These are phyloP conservation scores for Fusarium protoensiforme DNA, from an alignment of 2,329 filamentous ascomycete species.

Conservation along the genomic window DNA sequence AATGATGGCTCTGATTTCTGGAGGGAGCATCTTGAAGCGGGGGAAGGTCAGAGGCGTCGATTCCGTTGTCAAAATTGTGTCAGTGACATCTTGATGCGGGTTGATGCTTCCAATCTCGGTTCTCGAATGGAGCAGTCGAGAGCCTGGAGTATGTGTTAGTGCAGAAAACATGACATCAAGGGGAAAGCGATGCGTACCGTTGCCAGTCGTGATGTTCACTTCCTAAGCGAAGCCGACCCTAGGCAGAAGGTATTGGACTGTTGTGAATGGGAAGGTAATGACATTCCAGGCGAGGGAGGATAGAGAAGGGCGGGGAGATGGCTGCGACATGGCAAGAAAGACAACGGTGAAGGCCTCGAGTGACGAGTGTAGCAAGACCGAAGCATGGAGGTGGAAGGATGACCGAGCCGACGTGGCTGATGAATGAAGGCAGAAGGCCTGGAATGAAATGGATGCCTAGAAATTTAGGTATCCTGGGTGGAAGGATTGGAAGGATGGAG, in stretches of 20 bases:
- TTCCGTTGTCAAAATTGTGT: background rate
- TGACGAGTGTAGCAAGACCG: background rate
- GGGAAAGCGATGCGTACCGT: background rate
- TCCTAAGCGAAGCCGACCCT: background rate
- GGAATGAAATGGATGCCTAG: background rate
- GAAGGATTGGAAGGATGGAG: background rate
- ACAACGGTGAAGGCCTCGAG: background rate
- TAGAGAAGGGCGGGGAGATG: background rate
- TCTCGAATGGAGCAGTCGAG: background rate
- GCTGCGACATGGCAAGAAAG: background rate
- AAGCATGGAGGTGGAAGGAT: background rate
- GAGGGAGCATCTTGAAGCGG: conserved; percentile 4
- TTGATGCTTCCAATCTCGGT: background rate
- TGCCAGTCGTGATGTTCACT: background rate
- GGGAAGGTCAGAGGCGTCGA: background rate
- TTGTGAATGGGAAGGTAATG: background rate
- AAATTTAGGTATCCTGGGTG: background rate
- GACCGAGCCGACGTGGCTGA: background rate
- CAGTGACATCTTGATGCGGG: background rate
- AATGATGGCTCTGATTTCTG: background rate
- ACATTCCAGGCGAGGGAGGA: background rate
- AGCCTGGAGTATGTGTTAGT: background rate
- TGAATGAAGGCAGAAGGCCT: background rate
- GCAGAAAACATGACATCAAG: too few relatives aligned
- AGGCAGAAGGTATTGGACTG: background rate